These are phyloP conservation scores for Oryza coarctata DNA, from an alignment of 176 grass and related monocot genomes.

Conservation along the genomic window DNA sequence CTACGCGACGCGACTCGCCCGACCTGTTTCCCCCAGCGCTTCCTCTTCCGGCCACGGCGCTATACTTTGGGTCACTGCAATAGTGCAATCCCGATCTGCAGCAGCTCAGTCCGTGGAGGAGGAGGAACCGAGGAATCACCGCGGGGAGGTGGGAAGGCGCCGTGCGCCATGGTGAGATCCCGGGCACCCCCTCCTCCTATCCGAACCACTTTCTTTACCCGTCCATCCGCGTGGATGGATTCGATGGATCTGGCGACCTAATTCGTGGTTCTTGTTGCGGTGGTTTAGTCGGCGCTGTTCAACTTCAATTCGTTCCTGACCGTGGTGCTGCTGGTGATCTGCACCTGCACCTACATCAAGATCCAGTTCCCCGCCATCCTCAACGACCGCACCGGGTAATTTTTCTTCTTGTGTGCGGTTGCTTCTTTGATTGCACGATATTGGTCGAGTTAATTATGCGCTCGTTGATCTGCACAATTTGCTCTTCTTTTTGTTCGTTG, in stretches of 20 bases:
- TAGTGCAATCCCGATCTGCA: background rate
- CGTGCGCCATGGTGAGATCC: constrained; percentile 29
- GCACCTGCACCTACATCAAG: constrained; percentile 93
- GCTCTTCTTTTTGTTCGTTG: no score
- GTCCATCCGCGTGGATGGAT: no score
- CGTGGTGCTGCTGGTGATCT: constrained; percentile 91
- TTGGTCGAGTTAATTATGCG: background rate
- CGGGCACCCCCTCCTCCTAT: background rate
- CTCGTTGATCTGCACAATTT: background rate
- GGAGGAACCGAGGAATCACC: background rate
- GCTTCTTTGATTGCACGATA: background rate
- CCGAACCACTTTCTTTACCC: background rate
- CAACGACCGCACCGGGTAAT: constrained; percentile 55
- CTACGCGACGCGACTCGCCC: no score
- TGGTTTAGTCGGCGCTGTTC: constrained; percentile 77
- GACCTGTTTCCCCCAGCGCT: background rate
- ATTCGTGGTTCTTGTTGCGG: background rate
- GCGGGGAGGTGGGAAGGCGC: background rate
- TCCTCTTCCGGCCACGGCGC: background rate
- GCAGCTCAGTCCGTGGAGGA: background rate
- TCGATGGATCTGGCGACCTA: constrained; percentile 2
- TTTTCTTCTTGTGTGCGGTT: background rate
- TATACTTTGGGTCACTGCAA: background rate
- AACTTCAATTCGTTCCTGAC: constrained; percentile 94
- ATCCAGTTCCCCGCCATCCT: constrained; percentile 90